Percentiles rank a stretch among this genome's conserved stretches.
Conservation (phyloP, 306 rosid species). For the Rosa rugosa region DNA sequence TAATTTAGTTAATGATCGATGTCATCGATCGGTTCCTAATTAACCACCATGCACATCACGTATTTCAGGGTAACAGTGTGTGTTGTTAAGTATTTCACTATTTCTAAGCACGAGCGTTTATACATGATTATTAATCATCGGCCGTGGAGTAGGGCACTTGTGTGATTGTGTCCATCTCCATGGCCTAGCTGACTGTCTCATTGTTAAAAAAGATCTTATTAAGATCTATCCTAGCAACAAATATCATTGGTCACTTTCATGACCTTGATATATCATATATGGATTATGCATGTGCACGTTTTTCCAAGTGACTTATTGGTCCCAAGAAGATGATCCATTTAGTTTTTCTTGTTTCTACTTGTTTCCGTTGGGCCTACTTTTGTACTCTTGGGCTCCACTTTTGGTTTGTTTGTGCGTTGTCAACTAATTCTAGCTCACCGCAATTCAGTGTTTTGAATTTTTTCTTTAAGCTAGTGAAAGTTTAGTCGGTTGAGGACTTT, state of each 20-base stretch:
- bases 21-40: background rate
- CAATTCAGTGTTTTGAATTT: background rate
- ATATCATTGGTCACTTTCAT: background rate
- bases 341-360: too few species aligned
- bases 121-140: background rate
- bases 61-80: background rate
- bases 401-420: background rate
- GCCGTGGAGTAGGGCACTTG: background rate
- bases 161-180: background rate
- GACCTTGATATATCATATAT: background rate
- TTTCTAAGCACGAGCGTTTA: background rate
- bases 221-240: background rate
- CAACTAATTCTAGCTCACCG: background rate
- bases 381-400: background rate
- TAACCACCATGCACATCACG: background rate
- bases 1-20: background rate
- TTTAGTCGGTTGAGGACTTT: background rate
- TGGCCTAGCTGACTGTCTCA: constrained; percentile 1
- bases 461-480: background rate
- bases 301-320: background rate
- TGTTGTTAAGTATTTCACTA: background rate
- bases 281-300: background rate
- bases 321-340: background rate
- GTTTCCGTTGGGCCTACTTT: too few species aligned
- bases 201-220: background rate